Evolutionary conservation across 2,329 filamentous ascomycete genomes (phyloP), one percentile per base, ranked within the genome.

Genomic region (Neopestalotiopsis clavispora): DNA sequence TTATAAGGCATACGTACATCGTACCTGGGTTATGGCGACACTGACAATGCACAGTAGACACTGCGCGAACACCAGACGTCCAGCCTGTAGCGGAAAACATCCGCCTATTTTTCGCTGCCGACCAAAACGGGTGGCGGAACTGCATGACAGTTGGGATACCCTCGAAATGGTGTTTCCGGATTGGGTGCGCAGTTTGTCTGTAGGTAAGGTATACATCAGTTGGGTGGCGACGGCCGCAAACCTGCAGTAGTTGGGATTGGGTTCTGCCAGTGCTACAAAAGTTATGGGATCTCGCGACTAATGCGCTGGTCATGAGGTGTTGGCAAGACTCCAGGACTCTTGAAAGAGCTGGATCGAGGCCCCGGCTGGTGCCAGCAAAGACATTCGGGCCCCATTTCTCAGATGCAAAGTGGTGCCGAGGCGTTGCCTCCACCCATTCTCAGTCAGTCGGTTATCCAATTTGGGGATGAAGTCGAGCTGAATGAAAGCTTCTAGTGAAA

Each of bases 331-430:
- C n/a, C 13, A 28, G 23, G 23, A 28, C 45, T 52, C 9, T 30
- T 59, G 57, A 30, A 30, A 59, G 30, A 30, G 30, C 6, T 59
- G 57, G 23, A 59, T 59, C 57, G 30, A 32, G 59, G 32, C 30
- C 59, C 10, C 57, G 45, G 63, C 42, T 66, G 63, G 63, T 66
- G 63, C 63, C 63, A 66, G 49, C 63, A 40, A 66, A 66, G 63
- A 49, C 20, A 23, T 34, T n/a, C 10, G 34, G 23, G 49, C 45
- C 49, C 63, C 63, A 56, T 32, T 66, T 28, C 40, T 49, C 30
- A 30, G 28, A 57, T 66, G 63, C 63, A 63, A 57, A 57, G 61
- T 45, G 40, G 30, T 57, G 34, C 42, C 63, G 32, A 34, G 38
- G 63, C 20, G 34, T 20, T 45, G 52, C 40, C 63, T 45, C 52